Evolutionary conservation across 78 protist genomes (phyloP).

Genomic region (Polysphondylium violaceum): DNA sequence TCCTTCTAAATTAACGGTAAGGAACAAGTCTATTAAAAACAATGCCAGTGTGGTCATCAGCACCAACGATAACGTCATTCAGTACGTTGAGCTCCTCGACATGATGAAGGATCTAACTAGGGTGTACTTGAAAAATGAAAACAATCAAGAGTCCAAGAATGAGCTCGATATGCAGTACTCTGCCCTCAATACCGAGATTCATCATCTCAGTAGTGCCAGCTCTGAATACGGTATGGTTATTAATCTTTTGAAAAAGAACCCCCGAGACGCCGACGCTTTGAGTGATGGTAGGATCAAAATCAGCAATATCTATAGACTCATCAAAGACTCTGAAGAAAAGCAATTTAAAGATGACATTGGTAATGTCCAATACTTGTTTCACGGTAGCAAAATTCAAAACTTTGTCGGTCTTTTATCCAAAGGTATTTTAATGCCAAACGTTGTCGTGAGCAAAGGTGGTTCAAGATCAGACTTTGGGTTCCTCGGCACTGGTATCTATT

Average conservation of each 20-base stretch:
- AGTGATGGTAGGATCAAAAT: background rate
- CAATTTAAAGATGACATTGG: constrained; percentile 15
- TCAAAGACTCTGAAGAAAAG: background rate
- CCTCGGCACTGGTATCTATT: constrained; percentile 48
- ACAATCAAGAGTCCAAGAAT: background rate
- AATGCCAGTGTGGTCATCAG: background rate
- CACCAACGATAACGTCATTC: background rate
- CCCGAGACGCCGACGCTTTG: background rate
- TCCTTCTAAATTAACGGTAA: background rate
- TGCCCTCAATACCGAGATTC: background rate
- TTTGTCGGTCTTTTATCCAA: constrained; percentile 23
- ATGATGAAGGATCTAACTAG: constrained; percentile 27
- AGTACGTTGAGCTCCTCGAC: background rate
- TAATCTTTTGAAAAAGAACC: background rate
- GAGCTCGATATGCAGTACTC: constrained; percentile 4
- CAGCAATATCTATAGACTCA: constrained; percentile 13
- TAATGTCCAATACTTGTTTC: constrained; percentile 31
- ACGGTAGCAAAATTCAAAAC: constrained; percentile 39
- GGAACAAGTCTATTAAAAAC: background rate
- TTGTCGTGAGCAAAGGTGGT: constrained; percentile 1
- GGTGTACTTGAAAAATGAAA: background rate
- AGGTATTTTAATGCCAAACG: constrained; percentile 32
- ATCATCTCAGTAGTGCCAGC: background rate
- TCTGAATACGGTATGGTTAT: constrained; percentile 6
- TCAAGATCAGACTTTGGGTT: constrained; percentile 58